A percentile compares a stretch with the other conserved stretches of the same genome.
phyloP scores from a whole-genome alignment of 805 yeast species.

The Ogataea salicorniae region DNA sequence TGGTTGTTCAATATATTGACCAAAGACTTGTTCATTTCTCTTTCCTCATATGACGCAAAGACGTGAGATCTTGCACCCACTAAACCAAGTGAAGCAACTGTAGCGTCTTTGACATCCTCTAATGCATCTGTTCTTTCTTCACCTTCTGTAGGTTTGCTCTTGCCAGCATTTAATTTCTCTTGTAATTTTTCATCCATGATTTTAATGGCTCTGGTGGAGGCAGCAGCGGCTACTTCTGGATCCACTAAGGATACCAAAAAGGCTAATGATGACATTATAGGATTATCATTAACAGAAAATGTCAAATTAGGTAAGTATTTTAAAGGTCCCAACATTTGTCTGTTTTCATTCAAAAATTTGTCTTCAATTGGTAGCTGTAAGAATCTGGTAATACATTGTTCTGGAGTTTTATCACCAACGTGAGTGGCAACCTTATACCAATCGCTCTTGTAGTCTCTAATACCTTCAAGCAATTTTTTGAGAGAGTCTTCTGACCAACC shows the following conservation, averaged over 20 bases:
- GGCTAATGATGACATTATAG: constrained; percentile 88
- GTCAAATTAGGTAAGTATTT: constrained; percentile 83
- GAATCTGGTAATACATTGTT: constrained; percentile 76
- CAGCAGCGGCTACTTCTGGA: constrained; percentile 78
- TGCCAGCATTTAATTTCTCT: constrained; percentile 34
- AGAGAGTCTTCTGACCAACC: constrained; percentile 68
- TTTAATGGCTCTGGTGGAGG: constrained; percentile 58
- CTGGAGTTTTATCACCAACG: constrained; percentile 66
- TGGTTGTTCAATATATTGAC: constrained; percentile 57
- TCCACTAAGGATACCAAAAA: constrained; percentile 83
- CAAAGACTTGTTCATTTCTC: constrained; percentile 61
- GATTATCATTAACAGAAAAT: constrained; percentile 81
- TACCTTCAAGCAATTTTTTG: constrained; percentile 55
- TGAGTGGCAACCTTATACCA: constrained; percentile 73
- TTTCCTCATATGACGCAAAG: constrained; percentile 75
- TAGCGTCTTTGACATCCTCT: constrained; percentile 48
- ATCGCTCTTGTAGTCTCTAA: constrained; percentile 59
- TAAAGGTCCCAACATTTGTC: constrained; percentile 59
- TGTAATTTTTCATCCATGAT: constrained; percentile 40
- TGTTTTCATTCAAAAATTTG: constrained; percentile 46
- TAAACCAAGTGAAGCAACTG: constrained; percentile 66
- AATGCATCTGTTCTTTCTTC: constrained; percentile 18
- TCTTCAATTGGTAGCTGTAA: constrained; percentile 81
- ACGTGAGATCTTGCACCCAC: constrained; percentile 76
- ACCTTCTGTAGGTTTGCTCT: constrained; percentile 13